Evolutionary conservation across 345 rosid genomes (phyloP).

Genomic region (Salix purpurea): DNA sequence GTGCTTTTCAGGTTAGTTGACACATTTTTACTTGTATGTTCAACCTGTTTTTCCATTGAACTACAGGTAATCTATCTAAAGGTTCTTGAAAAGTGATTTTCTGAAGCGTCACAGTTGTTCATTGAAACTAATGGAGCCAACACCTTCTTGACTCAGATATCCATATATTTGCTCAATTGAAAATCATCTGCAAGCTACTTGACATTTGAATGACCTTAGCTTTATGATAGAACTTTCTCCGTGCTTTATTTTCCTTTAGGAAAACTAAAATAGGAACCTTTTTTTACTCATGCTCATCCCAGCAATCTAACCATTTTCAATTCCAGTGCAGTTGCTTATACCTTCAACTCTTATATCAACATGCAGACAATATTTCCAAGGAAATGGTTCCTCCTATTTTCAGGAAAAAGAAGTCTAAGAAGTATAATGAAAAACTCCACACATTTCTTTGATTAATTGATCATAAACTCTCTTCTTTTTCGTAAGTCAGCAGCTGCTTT

Average conservation of each 20-base stretch:
- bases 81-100: background rate
- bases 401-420: slow-evolving; percentile 58
- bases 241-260: background rate
- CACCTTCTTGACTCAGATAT: background rate
- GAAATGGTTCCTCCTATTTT: slow-evolving; percentile 74
- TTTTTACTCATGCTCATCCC: slow-evolving; percentile 1
- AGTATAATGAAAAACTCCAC: slow-evolving; percentile 33
- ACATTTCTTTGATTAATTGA: slow-evolving; percentile 1
- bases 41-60: background rate
- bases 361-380: slow-evolving; percentile 63
- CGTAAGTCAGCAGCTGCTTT: slow-evolving; percentile 1
- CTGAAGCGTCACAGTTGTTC: background rate
- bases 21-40: background rate
- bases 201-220: background rate
- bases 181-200: background rate
- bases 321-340: slow-evolving; percentile 80
- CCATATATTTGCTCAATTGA: background rate
- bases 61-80: background rate
- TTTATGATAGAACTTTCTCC: background rate
- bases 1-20: slow-evolving; percentile 70
- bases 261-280: background rate
- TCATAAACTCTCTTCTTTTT: background rate
- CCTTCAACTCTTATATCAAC: slow-evolving; percentile 77
- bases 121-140: background rate
- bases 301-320: slow-evolving; percentile 25